Evolutionary conservation across 352 stramenopile genomes (phyloP), one percentile per base, ranked within the genome.

Genomic region (Globisporangium nagaii): DNA sequence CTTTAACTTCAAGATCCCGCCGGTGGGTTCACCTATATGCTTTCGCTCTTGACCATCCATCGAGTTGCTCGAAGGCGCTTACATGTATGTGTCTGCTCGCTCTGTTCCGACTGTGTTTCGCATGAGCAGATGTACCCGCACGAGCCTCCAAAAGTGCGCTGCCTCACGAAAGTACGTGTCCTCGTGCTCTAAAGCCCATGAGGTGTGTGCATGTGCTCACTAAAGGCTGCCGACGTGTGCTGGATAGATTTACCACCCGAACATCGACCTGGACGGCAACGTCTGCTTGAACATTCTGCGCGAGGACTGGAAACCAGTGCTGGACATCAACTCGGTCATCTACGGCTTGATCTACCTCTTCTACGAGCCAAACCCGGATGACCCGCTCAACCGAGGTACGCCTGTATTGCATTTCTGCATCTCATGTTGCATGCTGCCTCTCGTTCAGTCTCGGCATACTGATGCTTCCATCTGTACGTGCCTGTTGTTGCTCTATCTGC

Each of bases 281-380:
- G 97, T 99, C 55, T 99, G 97, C 75, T 73, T 99, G 31, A 98
- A 98, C 73, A 98, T 98, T 62, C 72, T 99, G 47, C 84, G 96
- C 40, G 96, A 99, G 64, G 97, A 99, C 86, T 99, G 97, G 97
- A 98, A 99, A 68, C 96, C 80, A 19, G 96, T 99, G 44, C 74
- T 99, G 59, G 97, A 99, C 76, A 98, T 99, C 70, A 99, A 99
- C 75, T 94, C 95, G 20, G 96, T 99, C 65, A 99, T 99, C 71
- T 99, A 99, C 75, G 95, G 97, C 43, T 73, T 99, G 41, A 98
- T 99, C 78, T 99, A 98, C 70, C 76, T 99, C 40, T 99, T 99
- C 77, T 99, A 99, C 73, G 97, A 99, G 68, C 97, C 97, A 34
- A 99, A 99, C 79, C 95, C 96, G 25, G 96, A 99, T 69, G 97